Conservation (phyloP, 2,329 filamentous ascomycete species). For the Colletotrichum sp. region DNA sequence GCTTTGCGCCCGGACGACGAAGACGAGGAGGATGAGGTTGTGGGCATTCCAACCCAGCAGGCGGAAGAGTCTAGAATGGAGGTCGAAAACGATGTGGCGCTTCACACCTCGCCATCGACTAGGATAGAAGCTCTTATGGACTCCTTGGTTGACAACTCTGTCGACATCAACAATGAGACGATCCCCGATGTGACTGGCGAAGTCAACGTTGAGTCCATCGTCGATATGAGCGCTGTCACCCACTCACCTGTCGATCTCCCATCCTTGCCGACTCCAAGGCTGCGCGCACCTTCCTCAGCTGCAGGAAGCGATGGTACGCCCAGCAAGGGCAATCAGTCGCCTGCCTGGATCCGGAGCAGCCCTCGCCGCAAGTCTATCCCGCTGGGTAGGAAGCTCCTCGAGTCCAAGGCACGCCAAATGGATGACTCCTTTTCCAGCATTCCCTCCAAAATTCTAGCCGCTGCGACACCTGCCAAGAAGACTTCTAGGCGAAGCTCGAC, state of each 20-base stretch:
- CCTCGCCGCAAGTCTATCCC: conserved; percentile 34
- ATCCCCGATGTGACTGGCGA: background rate
- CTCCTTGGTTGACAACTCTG: background rate
- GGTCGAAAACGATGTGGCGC: background rate
- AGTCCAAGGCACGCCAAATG: conserved; percentile 31
- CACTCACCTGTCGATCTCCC: conserved; percentile 8
- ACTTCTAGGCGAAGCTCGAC: background rate
- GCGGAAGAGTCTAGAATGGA: background rate
- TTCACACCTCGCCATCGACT: background rate
- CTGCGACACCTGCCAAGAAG: conserved; percentile 31
- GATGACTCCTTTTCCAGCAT: conserved; percentile 40
- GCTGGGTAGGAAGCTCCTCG: conserved; percentile 37
- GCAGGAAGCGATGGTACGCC: background rate
- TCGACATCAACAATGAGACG: background rate
- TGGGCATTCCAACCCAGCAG: background rate
- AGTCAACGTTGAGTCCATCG: background rate
- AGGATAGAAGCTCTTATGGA: background rate
- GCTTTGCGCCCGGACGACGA: conserved; percentile 15
- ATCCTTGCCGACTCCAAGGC: background rate
- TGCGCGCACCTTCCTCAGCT: background rate
- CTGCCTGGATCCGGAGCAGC: conserved; percentile 39
- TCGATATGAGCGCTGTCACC: background rate
- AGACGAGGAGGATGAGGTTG: conserved; percentile 11
- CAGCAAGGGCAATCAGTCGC: conserved; percentile 24
- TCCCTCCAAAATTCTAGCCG: conserved; percentile 35